phyloP scores from a whole-genome alignment of 805 yeast genomes.

The Suhomyces emberorum region DNA sequence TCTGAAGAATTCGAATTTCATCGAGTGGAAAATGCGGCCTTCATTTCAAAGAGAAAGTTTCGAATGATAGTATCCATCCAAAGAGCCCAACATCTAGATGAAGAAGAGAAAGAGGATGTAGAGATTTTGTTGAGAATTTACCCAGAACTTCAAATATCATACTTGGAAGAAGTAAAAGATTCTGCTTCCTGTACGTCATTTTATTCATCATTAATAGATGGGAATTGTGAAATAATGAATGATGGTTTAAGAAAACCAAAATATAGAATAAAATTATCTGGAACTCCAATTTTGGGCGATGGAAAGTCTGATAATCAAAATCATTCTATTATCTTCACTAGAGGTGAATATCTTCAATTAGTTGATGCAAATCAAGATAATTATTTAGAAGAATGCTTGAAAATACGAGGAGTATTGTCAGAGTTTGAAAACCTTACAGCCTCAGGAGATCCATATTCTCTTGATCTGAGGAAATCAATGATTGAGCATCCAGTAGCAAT shows the following conservation, averaged over 20 bases:
- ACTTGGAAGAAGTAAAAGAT: slow-evolving; percentile 52
- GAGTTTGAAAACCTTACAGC: slow-evolving; percentile 63
- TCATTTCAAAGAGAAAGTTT: slow-evolving; percentile 60
- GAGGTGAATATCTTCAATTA: slow-evolving; percentile 79
- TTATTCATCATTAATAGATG: slow-evolving; percentile 69
- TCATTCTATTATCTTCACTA: slow-evolving; percentile 66
- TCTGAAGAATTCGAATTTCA: slow-evolving; percentile 26
- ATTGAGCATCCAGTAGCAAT: slow-evolving; percentile 65
- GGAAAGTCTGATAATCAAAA: slow-evolving; percentile 86
- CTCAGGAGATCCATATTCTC: slow-evolving; percentile 12
- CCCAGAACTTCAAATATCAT: slow-evolving; percentile 65
- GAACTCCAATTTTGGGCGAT: slow-evolving; percentile 80
- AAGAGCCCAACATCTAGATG: slow-evolving; percentile 49
- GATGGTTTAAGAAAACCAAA: slow-evolving; percentile 47
- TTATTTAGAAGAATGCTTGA: slow-evolving; percentile 76
- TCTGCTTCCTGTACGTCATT: slow-evolving; percentile 43
- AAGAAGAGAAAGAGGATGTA: slow-evolving; percentile 56
- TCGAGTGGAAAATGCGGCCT: slow-evolving; percentile 44
- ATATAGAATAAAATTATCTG: slow-evolving; percentile 64
- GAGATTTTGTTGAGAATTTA: slow-evolving; percentile 60
- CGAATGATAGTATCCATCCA: slow-evolving; percentile 67
- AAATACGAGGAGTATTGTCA: slow-evolving; percentile 68
- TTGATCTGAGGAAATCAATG: slow-evolving; percentile 16
- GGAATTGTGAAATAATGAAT: slow-evolving; percentile 57
- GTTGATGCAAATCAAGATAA: slow-evolving; percentile 85